A percentile compares a stretch with the other conserved stretches of the same genome.
These are phyloP conservation scores for Funneliformis geosporum DNA, from an alignment of 192 early-diverging fungal species.

Conservation along the genomic window DNA sequence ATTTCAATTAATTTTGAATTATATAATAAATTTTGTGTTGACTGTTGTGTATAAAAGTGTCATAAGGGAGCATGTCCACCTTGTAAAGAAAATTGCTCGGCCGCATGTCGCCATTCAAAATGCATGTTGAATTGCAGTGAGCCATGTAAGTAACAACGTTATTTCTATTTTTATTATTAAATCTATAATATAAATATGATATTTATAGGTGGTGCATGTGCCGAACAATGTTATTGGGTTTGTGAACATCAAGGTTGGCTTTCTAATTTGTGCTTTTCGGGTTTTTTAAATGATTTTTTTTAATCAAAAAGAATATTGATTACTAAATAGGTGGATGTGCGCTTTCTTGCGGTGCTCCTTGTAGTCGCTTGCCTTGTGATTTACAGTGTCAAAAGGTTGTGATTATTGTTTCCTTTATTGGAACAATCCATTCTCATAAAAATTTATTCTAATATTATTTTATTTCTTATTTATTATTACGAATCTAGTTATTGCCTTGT, in stretches of 20 bases:
- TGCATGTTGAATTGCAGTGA: neutral
- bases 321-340: neutral
- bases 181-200: neutral
- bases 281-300: neutral
- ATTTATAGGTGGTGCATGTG: neutral
- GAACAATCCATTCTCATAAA: neutral
- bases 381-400: constrained; percentile 43
- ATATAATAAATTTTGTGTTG: neutral
- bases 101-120: neutral
- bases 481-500: neutral
- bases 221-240: constrained; percentile 46
- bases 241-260: constrained; percentile 49
- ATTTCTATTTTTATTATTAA: neutral
- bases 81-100: neutral
- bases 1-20: neutral
- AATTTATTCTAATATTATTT: neutral
- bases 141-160: neutral
- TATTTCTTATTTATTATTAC: neutral
- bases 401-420: neutral
- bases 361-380: constrained; percentile 57
- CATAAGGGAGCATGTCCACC: neutral
- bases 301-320: neutral
- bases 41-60: neutral
- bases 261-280: constrained; percentile 46
- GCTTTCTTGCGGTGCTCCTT: constrained; percentile 36